Conservation (phyloP, 202 grass and related monocot genomes). For the Zoysia matrella region DNA sequence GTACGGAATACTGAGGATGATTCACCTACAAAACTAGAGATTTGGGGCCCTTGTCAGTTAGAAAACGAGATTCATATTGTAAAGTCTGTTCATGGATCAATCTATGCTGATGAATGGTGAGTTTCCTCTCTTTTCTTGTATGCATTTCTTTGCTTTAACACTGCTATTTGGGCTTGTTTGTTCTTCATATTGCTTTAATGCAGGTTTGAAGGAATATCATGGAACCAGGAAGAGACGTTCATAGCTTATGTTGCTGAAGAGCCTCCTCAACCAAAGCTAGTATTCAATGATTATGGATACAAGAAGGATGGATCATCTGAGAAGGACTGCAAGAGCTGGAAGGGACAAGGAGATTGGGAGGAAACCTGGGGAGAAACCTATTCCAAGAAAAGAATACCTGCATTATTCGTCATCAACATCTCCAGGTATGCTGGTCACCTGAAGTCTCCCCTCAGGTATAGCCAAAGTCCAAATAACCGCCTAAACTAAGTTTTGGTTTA, state of each 20-base stretch:
- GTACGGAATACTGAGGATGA: slow-evolving; percentile 81
- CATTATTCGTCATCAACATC: slow-evolving; percentile 73
- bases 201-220: slow-evolving; percentile 98
- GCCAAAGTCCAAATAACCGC: too few species aligned
- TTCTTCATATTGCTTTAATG: slow-evolving; percentile 26
- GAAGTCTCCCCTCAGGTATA: too few species aligned
- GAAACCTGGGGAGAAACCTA: slow-evolving; percentile 96
- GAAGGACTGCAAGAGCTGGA: slow-evolving; percentile 89
- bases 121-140: slow-evolving; percentile 6
- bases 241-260: slow-evolving; percentile 95
- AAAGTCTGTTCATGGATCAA: slow-evolving; percentile 79
- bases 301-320: slow-evolving; percentile 66
- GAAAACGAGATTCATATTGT: slow-evolving; percentile 87
- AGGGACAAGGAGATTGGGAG: slow-evolving; percentile 91
- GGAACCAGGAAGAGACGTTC: slow-evolving; percentile 86
- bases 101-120: slow-evolving; percentile 84
- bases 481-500: too few species aligned
- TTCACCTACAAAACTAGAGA: slow-evolving; percentile 81
- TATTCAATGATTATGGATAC: slow-evolving; percentile 75
- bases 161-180: neutral
- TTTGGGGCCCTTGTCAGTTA: slow-evolving; percentile 68
- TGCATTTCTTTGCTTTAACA: slow-evolving; percentile 3
- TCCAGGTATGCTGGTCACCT: slow-evolving; percentile 55
- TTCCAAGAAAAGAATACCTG: slow-evolving; percentile 84
- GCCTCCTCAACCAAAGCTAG: slow-evolving; percentile 73